Percentiles rank a stretch among this genome's conserved stretches.
Conservation (phyloP, 2,329 filamentous ascomycete genomes). For the Hymenoscyphus infarciens region DNA sequence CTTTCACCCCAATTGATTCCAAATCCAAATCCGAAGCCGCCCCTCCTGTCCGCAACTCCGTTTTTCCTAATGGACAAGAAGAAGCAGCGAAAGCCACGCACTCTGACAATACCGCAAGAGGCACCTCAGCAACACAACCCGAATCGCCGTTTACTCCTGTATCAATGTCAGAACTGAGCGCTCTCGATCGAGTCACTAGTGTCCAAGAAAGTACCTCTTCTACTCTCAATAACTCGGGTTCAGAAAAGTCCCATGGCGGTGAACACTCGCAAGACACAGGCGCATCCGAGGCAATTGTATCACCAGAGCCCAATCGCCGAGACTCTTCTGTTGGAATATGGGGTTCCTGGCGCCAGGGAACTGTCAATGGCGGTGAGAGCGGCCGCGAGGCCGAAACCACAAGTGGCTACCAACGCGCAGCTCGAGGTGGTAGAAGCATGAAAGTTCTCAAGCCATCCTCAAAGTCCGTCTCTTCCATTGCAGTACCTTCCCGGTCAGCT, state of each 20-base stretch:
- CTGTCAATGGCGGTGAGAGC: conserved; percentile 25
- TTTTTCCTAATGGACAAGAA: conserved; percentile 13
- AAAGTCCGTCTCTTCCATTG: conserved; percentile 56
- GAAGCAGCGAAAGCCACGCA: conserved; percentile 15
- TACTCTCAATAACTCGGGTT: conserved; percentile 21
- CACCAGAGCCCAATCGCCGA: conserved; percentile 36
- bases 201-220: conserved; percentile 17
- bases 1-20: conserved; percentile 32
- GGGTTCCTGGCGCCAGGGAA: conserved; percentile 66
- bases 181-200: conserved; percentile 19
- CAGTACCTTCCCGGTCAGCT: conserved; percentile 33
- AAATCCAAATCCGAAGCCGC: conserved; percentile 25
- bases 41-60: conserved; percentile 15
- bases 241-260: conserved; percentile 19
- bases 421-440: conserved; percentile 68
- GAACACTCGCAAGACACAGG: conserved; percentile 20
- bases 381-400: conserved; percentile 35
- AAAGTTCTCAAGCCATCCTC: conserved; percentile 81
- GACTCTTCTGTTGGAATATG: conserved; percentile 58
- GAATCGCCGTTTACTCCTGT: conserved; percentile 21
- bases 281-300: conserved; percentile 14
- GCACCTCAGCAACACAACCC: conserved; percentile 16
- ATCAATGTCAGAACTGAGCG: conserved; percentile 16
- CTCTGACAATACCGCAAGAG: conserved; percentile 12
- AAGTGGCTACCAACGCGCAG: conserved; percentile 64